These are phyloP conservation scores for Eragrostis tef DNA, from an alignment of 202 grass and related monocot genomes.

Conservation along the genomic window DNA sequence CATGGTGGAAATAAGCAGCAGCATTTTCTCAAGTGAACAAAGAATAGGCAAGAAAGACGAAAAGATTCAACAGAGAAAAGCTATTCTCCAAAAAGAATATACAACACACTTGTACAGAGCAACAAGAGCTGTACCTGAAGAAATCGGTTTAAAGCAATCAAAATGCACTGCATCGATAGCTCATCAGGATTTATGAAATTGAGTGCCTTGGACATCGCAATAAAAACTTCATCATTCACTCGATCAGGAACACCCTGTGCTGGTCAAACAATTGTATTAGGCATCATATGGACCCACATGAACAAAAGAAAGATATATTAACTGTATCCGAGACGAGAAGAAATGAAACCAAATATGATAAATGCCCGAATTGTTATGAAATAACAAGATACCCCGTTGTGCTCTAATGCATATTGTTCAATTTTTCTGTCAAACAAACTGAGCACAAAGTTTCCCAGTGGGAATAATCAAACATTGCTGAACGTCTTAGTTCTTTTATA, in stretches of 20 bases:
- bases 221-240: conserved; percentile 90
- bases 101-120: background rate
- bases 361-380: conserved; percentile 8
- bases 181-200: conserved; percentile 99
- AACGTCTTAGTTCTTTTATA: background rate
- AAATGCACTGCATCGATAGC: conserved; percentile 97
- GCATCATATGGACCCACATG: conserved; percentile 22
- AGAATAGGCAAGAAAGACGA: conserved; percentile 18
- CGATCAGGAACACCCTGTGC: conserved; percentile 85
- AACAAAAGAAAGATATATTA: conserved; percentile 25
- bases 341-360: conserved; percentile 16
- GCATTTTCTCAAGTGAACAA: background rate
- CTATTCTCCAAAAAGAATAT: conserved; percentile 23
- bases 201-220: conserved; percentile 95
- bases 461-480: background rate
- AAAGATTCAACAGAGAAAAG: conserved; percentile 4
- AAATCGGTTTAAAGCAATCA: conserved; percentile 95
- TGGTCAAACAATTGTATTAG: conserved; percentile 68
- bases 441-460: conserved; percentile 6
- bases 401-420: background rate
- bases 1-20: background rate
- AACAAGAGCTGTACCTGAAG: conserved; percentile 71
- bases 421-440: background rate
- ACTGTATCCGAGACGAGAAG: conserved; percentile 32
- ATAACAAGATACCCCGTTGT: conserved; percentile 1